A percentile compares a stretch with the other conserved stretches of the same genome.
Evolutionary conservation across 73 alveolate species (phyloP).

Genomic region (Symbiodinium natans): DNA sequence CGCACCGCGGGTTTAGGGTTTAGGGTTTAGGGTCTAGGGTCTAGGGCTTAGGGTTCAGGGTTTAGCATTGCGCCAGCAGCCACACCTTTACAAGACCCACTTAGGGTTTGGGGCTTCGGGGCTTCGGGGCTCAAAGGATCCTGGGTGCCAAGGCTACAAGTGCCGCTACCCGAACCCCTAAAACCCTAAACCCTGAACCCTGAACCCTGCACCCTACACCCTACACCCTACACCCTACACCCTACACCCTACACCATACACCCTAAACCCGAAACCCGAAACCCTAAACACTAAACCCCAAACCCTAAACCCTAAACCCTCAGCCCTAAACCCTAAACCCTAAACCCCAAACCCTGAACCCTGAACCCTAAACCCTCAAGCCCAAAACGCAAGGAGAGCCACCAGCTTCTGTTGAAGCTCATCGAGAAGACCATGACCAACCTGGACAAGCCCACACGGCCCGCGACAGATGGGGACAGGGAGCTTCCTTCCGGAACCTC

Average conservation of each 20-base stretch:
- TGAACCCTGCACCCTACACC: no score
- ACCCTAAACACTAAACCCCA: not conserved
- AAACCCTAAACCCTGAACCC: no score
- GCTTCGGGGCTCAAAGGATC: no score
- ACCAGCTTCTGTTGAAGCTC: conserved; percentile 45
- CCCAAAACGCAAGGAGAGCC: conserved; percentile 33
- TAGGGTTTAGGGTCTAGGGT: no score
- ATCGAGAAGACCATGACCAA: conserved; percentile 87
- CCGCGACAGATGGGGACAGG: not conserved
- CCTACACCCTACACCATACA: not conserved
- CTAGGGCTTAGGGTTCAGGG: no score
- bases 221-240: not conserved
- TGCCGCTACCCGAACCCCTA: no score
- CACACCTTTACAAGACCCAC: no score
- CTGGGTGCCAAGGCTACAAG: no score
- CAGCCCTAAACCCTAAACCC: not conserved
- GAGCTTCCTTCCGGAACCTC: no score
- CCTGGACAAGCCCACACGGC: conserved; percentile 92
- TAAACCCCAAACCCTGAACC: not conserved
- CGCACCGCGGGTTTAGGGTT: no score
- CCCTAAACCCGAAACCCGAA: not conserved
- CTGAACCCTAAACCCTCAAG: not conserved
- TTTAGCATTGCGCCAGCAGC: no score
- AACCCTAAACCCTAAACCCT: not conserved
- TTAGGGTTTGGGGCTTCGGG: no score